phyloP scores from a whole-genome alignment of 495 filamentous ascomycete species.

The Bathelium albidoporum region DNA sequence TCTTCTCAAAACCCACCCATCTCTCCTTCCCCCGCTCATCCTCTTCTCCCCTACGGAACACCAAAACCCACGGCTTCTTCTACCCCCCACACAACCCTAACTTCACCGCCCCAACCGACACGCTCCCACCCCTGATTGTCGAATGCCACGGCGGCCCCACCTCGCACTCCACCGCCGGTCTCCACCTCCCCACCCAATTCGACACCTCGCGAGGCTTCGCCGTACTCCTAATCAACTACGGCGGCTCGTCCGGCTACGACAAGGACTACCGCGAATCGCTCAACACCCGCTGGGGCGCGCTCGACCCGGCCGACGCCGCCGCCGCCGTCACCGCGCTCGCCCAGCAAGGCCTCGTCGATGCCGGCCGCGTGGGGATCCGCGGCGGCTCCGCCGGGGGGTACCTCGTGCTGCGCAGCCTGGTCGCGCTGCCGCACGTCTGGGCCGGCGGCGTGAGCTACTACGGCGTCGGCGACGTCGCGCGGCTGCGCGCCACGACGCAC shows the following conservation, averaged over 20 bases:
- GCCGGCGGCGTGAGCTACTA: conserved; percentile 36
- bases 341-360: too few relatives aligned
- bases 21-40: conserved; percentile 1
- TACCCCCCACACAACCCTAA: conserved; percentile 37
- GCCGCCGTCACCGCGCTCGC: too few relatives aligned
- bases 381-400: conserved; percentile 43
- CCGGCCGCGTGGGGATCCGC: conserved; percentile 34
- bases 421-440: conserved; percentile 23
- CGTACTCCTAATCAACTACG: conserved; percentile 39
- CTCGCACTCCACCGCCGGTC: conserved; percentile 24
- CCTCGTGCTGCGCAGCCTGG: conserved; percentile 35
- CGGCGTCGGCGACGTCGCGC: conserved; percentile 38
- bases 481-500: conserved; percentile 36
- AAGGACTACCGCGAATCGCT: conserved; percentile 37
- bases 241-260: conserved; percentile 40
- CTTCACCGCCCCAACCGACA: conserved; percentile 1
- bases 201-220: conserved; percentile 44
- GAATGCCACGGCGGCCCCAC: conserved; percentile 43
- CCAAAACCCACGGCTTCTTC: conserved; percentile 34
- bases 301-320: conserved; percentile 37
- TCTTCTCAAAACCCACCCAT: conserved; percentile 1
- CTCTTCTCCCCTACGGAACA: conserved; percentile 25
- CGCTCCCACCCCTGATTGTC: conserved; percentile 38
- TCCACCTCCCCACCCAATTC: conserved; percentile 36
- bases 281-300: conserved; percentile 35